Base-by-base conservation (phyloP, 352 stramenopile species). In the Pythium oligandrum region DNA sequence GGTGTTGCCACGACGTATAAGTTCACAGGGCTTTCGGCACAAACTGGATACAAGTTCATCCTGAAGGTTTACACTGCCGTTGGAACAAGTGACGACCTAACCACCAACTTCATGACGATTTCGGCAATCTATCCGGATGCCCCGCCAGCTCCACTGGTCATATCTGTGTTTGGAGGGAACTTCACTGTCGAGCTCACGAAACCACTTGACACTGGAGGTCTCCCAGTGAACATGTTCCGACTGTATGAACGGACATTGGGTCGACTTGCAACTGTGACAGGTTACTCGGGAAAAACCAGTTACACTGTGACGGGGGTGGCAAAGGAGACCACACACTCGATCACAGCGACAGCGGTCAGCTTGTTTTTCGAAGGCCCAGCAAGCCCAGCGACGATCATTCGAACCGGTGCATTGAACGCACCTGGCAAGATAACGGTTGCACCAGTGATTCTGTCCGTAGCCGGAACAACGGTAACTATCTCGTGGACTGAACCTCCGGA, bases 141-240 rank as follows among this genome's bases (percentile, higher is more conserved):
- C 1, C 73, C 75, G 10, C 37, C 46, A 1, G 53, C 48, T 4
- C 76, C 76, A 0, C 33, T 71, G 1, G 59, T 61, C 2, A 36
- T 74, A 11, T 62, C 49, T 5, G 56, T 84, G 32, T 86, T 71
- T 59, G 79, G 79, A 11, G 76, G 76, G 1, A 90, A 81, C 39
- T 70, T 86, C n/a, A 88, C 75, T 4, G 53, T 88, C 9, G 54
- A 80, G 50, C 26, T 86, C 0, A 40, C 55, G 0, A 31, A 55
- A 10, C 75, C 79, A 7, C 1, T 70, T 0, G 68, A 81, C n/a
- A 76, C 71, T 1, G 79, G 79, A 36, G 79, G 79, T 26, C 54
- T 57, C 0, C 0, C 47, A 3, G 58, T 83, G 10, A 76, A 52
- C 6, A 39, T n/a, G 0, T 64, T 86, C 49, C 74, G 67, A 4